Evolutionary conservation across 176 grass and related monocot species (phyloP), one percentile per base, ranked within the genome.

Genomic region (Rhynchospora breviuscula): DNA sequence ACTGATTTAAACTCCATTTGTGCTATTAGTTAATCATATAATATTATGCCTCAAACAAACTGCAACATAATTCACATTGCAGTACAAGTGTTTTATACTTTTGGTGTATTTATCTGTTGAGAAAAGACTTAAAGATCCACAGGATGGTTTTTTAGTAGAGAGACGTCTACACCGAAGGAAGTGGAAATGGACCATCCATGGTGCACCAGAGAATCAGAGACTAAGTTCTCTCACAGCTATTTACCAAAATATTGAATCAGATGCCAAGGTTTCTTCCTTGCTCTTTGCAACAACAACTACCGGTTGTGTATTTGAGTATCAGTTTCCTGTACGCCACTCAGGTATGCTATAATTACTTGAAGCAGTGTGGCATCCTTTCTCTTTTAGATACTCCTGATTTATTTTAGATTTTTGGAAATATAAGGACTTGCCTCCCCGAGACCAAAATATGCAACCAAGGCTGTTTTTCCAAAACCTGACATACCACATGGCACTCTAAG

Each of bases 141-240:
- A 98, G 96, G 96, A 91, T 90, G 96, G 96, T 84, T 63, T 98
- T 90, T 87, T 98, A 90, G 88, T 93, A 88, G 96, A 98, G 84
- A 85, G 96, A 9, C 91, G 93, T 78, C 86, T 98, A 89, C 89
- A 98, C 86, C 91, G 89, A 87, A 93, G 93, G 88, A 98, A 93
- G 83, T 98, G 96, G 96, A 95, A 98, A 88, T 98, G 96, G 96
- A 76, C 74, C 46, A 87, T 89, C 52, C 95, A 95, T 52, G 92
- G 95, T 86, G 82, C 87, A 87, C 92, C 95, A 21, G 81, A 87
- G 45, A 81, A 87, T 71, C 86, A 88, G 26, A 85, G 49, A 79
- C 84, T 98, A 60, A 93, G 92, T 93, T 89, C 95, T 18, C 82
- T 94, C 46, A 91, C 90, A 65, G 69, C 88, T 88, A 87, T 91